Base-by-base conservation (phyloP, 129 eudicot species). In the Centrapalus pauciflorus region DNA sequence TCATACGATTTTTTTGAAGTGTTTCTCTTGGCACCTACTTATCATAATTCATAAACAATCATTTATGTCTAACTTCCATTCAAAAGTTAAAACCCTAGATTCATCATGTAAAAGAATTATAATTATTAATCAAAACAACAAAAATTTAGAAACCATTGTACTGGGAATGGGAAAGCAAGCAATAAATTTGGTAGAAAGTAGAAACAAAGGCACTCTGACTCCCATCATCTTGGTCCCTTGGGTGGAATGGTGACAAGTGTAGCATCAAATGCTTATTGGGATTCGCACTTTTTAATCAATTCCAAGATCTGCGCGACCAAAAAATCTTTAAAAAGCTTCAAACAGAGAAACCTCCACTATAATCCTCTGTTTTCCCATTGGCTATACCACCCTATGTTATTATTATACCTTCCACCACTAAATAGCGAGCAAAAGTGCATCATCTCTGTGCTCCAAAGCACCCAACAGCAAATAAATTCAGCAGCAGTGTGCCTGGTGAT, bases 221-320 rank as follows among this genome's bases (percentile, higher is more conserved):
- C 25, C 13, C 64, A 73, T 43, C 71, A 64, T 21, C 19, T 27
- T 23, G 8, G 50, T 14, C 24, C 61, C 29, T 45, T 5, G 26
- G 46, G 48, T 46, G 48, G 55, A 64, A 64, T 13, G 54, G 55
- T 55, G 82, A 77, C 82, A 83, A 75, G 78, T 74, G 83, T 81
- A 66, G 77, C 82, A 81, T 78, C 81, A 78, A 74, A 63, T 77
- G 76, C 66, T 77, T 75, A 81, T 71, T 55, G 80, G 84, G 82
- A 84, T 77, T 74, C 82, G 35, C 78, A 83, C 74, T 74, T 60
- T n/a, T 84, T 77, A 59, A 70, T 72, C 73, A 80, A 71, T 58
- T 84, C 84, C 86, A 84, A 84, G 77, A 84, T 77, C 77, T 61
- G 65, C 56, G 75, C 71, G 59, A 76, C 72, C 71, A 61, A 79